Percentiles rank a stretch among this genome's conserved stretches.
Conservation (phyloP, 768 basidiomycete genomes). For the Scleroderma bovista region DNA sequence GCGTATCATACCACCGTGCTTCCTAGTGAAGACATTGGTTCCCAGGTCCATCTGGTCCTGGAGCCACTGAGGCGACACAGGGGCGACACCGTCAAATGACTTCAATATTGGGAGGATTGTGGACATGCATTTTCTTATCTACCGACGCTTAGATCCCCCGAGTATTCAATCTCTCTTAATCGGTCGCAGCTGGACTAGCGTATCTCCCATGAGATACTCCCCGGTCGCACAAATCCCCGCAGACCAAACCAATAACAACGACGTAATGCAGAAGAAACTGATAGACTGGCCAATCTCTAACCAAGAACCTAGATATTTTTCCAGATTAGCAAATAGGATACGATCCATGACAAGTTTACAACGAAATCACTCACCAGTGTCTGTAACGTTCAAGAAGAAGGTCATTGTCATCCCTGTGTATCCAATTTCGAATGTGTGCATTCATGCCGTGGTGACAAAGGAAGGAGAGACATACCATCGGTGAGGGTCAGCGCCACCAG, state of each 20-base stretch:
- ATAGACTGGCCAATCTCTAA: slow-evolving; percentile 86
- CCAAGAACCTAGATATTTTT: slow-evolving; percentile 58
- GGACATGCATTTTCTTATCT: slow-evolving; percentile 67
- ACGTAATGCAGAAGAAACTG: slow-evolving; percentile 82
- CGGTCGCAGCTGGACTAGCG: slow-evolving; percentile 10
- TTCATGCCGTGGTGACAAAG: not conserved
- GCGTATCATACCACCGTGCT: slow-evolving; percentile 5
- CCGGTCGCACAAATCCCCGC: slow-evolving; percentile 71
- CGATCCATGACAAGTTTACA: not conserved
- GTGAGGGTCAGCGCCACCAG: slow-evolving; percentile 70
- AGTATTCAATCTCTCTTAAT: slow-evolving; percentile 6
- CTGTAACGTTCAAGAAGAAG: slow-evolving; percentile 80
- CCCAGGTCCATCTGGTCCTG: slow-evolving; percentile 19
- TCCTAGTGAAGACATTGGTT: slow-evolving; percentile 13
- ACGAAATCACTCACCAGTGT: slow-evolving; percentile 48
- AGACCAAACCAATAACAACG: slow-evolving; percentile 72
- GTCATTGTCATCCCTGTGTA: slow-evolving; percentile 68
- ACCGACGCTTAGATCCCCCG: slow-evolving; percentile 64
- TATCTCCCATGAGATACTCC: slow-evolving; percentile 57
- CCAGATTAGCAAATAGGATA: slow-evolving; percentile 4
- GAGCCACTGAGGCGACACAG: slow-evolving; percentile 12
- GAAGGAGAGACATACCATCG: slow-evolving; percentile 41
- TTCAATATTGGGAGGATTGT: slow-evolving; percentile 86
- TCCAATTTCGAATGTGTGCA: not conserved
- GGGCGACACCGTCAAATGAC: slow-evolving; percentile 64